Conservation (phyloP, 1,139 yeast species). For the Taiozyma onychis region DNA sequence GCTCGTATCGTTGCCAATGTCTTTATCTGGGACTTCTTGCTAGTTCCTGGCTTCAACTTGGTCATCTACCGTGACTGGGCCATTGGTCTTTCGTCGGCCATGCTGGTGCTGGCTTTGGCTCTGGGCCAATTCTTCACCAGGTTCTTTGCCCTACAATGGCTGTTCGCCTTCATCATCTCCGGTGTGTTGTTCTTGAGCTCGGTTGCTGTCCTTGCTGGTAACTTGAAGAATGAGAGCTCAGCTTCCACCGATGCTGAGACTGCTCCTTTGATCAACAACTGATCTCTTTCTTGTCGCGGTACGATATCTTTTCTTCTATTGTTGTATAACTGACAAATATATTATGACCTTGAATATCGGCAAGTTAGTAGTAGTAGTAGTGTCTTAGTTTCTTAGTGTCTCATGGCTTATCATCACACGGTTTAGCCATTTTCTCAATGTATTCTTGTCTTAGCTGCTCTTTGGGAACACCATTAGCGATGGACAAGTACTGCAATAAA, state of each 20-base stretch:
- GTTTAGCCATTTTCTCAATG: constrained; percentile 56
- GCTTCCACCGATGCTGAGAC: constrained; percentile 18
- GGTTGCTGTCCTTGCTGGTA: constrained; percentile 36
- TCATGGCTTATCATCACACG: constrained; percentile 25
- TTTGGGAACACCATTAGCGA: constrained; percentile 53
- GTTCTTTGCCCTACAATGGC: constrained; percentile 77
- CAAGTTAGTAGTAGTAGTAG: too few species aligned
- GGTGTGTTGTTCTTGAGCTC: constrained; percentile 46
- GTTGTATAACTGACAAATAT: background rate
- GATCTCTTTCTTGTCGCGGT: background rate
- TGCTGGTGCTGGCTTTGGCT: constrained; percentile 59
- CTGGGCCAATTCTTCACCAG: constrained; percentile 64
- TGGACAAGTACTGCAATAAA: constrained; percentile 58
- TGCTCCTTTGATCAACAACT: constrained; percentile 25
- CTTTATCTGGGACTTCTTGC: constrained; percentile 70
- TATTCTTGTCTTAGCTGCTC: constrained; percentile 42
- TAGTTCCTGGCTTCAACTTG: constrained; percentile 56
- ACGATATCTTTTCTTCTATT: too few species aligned
- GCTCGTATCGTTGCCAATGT: constrained; percentile 70
- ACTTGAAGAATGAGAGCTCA: constrained; percentile 10
- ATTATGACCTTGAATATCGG: background rate
- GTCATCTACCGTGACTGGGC: constrained; percentile 67
- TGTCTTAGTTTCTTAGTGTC: background rate
- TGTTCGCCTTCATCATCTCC: constrained; percentile 66
- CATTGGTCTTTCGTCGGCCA: constrained; percentile 52